Conservation (phyloP, 1,284 basidiomycete species). For the Marasmius fiardii region DNA sequence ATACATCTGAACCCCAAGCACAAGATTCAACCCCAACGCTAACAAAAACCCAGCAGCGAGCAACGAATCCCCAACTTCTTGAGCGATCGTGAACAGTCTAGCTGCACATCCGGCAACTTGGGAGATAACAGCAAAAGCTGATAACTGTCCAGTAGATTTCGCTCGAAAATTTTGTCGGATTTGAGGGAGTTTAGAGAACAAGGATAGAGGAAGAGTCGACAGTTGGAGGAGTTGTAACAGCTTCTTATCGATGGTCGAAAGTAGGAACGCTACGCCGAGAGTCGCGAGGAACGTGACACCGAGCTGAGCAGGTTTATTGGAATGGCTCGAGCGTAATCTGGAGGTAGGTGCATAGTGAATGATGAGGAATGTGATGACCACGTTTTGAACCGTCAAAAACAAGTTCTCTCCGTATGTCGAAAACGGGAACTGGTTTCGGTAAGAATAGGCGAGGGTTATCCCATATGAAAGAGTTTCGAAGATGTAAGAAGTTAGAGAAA, state of each 20-base stretch:
- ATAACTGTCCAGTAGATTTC: conserved; percentile 85
- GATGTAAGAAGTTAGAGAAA: conserved; percentile 78
- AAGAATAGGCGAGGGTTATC: conserved; percentile 85
- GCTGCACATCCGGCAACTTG: conserved; percentile 85
- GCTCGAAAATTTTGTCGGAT: conserved; percentile 76
- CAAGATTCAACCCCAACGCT: conserved; percentile 74
- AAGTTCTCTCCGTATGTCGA: conserved; percentile 95
- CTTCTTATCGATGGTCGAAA: conserved; percentile 49
- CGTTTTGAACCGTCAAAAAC: conserved; percentile 84
- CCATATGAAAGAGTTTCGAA: conserved; percentile 86
- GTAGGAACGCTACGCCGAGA: conserved; percentile 27
- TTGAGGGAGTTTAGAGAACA: conserved; percentile 86
- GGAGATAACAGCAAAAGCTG: conserved; percentile 82
- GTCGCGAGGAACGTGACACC: conserved; percentile 1
- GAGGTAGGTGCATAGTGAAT: conserved; percentile 48
- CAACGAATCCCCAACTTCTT: conserved; percentile 80
- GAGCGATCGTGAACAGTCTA: conserved; percentile 84
- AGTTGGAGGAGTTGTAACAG: conserved; percentile 68
- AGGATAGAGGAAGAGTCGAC: conserved; percentile 78
- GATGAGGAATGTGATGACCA: conserved; percentile 81
- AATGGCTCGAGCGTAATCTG: conserved; percentile 4
- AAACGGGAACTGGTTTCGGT: conserved; percentile 83
- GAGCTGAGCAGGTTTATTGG: not conserved
- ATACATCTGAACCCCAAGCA: conserved; percentile 81
- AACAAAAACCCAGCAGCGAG: conserved; percentile 80